These are phyloP conservation scores for Lojkania enalia DNA, from an alignment of 2,329 filamentous ascomycete species.

Conservation along the genomic window DNA sequence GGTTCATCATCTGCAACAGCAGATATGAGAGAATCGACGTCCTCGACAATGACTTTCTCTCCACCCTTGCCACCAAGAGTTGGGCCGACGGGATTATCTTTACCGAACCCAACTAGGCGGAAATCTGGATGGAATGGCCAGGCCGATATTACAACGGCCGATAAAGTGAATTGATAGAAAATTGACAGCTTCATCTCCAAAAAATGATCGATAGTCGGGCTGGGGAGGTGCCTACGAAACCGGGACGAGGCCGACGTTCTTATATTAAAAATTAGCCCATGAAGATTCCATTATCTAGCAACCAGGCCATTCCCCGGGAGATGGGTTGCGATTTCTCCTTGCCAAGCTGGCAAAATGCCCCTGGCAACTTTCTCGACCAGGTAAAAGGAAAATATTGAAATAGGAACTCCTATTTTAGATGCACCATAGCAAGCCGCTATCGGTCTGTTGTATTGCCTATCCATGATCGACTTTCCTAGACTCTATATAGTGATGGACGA, in stretches of 20 bases:
- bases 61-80: slow-evolving; percentile 37
- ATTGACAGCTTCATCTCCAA: slow-evolving; percentile 31
- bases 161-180: slow-evolving; percentile 20
- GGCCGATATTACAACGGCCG: slow-evolving; percentile 23
- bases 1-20: slow-evolving; percentile 31
- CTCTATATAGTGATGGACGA: neutral
- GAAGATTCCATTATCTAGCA: neutral
- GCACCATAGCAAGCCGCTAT: neutral
- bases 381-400: no score
- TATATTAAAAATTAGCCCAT: neutral
- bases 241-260: neutral
- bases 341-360: neutral
- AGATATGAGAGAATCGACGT: slow-evolving; percentile 28
- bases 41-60: slow-evolving; percentile 33
- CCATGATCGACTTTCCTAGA: neutral
- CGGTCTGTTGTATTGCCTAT: neutral
- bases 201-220: neutral
- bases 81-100: slow-evolving; percentile 38
- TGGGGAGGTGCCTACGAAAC: neutral
- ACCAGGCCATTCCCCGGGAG: neutral
- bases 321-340: neutral
- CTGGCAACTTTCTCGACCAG: neutral
- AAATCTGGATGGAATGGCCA: slow-evolving; percentile 27
- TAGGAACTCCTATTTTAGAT: neutral
- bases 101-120: slow-evolving; percentile 36